These are phyloP conservation scores for Termitomyces bulborhizus DNA, from an alignment of 768 basidiomycete genomes.

Conservation along the genomic window DNA sequence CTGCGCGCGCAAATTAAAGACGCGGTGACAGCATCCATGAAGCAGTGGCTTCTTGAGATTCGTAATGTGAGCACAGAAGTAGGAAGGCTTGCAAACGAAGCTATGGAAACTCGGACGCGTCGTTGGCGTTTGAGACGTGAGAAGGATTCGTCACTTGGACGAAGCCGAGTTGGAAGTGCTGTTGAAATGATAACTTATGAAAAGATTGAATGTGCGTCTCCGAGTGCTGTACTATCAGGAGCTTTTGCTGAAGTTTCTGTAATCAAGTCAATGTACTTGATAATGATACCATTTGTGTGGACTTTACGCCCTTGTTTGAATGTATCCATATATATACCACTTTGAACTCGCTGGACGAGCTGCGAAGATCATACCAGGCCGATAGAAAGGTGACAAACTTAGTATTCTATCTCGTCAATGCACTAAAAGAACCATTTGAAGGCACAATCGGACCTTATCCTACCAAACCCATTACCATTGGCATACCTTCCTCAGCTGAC, in stretches of 20 bases:
- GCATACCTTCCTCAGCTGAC: constrained; percentile 68
- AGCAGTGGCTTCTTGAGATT: constrained; percentile 95
- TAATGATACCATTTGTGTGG: constrained; percentile 81
- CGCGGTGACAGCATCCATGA: constrained; percentile 90
- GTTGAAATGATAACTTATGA: constrained; percentile 91
- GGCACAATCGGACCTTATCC: constrained; percentile 96
- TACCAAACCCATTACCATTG: constrained; percentile 67
- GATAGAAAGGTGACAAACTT: constrained; percentile 70
- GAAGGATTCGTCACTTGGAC: constrained; percentile 72
- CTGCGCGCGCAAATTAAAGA: constrained; percentile 85
- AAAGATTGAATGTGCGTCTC: constrained; percentile 81
- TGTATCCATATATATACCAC: constrained; percentile 96
- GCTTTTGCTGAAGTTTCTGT: constrained; percentile 7
- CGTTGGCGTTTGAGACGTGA: constrained; percentile 83
- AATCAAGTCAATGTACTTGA: constrained; percentile 80
- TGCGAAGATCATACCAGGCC: constrained; percentile 92
- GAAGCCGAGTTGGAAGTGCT: constrained; percentile 81
- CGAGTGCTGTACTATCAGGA: not conserved
- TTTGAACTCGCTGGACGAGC: constrained; percentile 83
- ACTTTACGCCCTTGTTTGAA: constrained; percentile 93
- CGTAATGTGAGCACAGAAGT: constrained; percentile 83
- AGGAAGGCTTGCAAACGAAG: constrained; percentile 81
- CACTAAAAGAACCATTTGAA: constrained; percentile 21
- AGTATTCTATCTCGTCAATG: not conserved
- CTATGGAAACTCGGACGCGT: constrained; percentile 78